phyloP scores from a whole-genome alignment of 768 basidiomycete species.

The Hericium rajendrae region DNA sequence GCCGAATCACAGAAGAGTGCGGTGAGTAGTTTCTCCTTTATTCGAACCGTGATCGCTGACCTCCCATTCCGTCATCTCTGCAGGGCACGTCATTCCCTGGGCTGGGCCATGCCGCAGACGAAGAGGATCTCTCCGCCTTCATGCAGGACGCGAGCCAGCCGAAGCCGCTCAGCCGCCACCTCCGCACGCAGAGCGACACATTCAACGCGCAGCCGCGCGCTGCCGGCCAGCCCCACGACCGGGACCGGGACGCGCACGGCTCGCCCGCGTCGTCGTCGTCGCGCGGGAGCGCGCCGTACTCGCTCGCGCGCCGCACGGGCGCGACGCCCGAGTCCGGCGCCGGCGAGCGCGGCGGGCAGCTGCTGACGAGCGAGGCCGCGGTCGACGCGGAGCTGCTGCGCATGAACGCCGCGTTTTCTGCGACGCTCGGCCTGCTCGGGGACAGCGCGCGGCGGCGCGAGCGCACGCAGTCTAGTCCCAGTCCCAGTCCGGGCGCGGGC shows the following conservation, averaged over 20 bases:
- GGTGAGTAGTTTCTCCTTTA: not conserved
- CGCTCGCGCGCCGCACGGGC: not conserved
- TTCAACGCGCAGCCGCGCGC: conserved; percentile 2
- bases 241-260: too few relatives aligned
- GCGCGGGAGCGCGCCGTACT: not conserved
- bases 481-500: not conserved
- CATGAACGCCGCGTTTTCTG: conserved; percentile 63
- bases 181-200: conserved; percentile 14
- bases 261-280: not conserved
- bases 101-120: conserved; percentile 45
- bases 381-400: conserved; percentile 52
- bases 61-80: not conserved
- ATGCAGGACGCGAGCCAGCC: conserved; percentile 69
- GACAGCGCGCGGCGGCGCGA: conserved; percentile 21
- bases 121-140: conserved; percentile 71
- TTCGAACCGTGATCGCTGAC: too few relatives aligned
- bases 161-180: conserved; percentile 38
- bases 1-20: conserved; percentile 15
- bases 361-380: conserved; percentile 57
- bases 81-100: conserved; percentile 29
- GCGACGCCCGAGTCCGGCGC: conserved; percentile 5
- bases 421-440: conserved; percentile 50
- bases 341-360: conserved; percentile 29
- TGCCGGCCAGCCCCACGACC: conserved; percentile 1
- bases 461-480: conserved; percentile 15